Base-by-base conservation (phyloP, 495 filamentous ascomycete species). In the Symbiotaphrina buchneri region DNA sequence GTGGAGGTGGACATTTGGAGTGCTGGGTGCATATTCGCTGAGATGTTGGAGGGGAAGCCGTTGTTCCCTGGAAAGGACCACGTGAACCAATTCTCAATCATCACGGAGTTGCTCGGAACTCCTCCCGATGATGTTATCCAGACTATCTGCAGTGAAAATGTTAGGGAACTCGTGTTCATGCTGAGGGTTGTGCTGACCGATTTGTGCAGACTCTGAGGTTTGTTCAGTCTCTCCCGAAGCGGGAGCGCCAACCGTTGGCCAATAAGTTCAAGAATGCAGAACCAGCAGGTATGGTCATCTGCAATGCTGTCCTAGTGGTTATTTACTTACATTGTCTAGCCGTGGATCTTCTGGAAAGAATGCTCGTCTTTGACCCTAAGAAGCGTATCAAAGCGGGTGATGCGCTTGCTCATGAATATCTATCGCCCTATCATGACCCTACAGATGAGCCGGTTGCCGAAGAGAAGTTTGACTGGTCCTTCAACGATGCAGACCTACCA, bases 401-500 rank as follows among this genome's bases (percentile, higher is more conserved):
- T 30, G 87, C 74, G 20, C 67, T 97, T 21, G 74, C 75, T 27
- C 81, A 95, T 48, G 78, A 82, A 38, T 97, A 95, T 47, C 76
- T 97, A 26, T 65, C 82, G 10, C 87, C 87, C 8, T 97, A 97
- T 55, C 87, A 97, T 47, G 87, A 97, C 46, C 84, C 85, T 10
- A 83, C 74, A 11, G 87, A 97, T 46, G 87, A 97, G 56, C 87
- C 87, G 5, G 76, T 79, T 8, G 80, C 87, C 16, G 79, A 91
- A 36, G 85, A 94, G 61, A 95, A 90, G 56, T 97, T 97, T 44
- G 87, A 97, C 48, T 97, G 87, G 87, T 92, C 83, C n/a, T 97
- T 97, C 56, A 97, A 94, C 49, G 85, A 97, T 47, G 90, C 87
- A 21, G 87, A 97, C 55, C 55, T 97, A 35, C 87, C 87, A 0